Evolutionary conservation across 2,329 filamentous ascomycete genomes (phyloP).

Genomic region (Amesomyces nigricolor): DNA sequence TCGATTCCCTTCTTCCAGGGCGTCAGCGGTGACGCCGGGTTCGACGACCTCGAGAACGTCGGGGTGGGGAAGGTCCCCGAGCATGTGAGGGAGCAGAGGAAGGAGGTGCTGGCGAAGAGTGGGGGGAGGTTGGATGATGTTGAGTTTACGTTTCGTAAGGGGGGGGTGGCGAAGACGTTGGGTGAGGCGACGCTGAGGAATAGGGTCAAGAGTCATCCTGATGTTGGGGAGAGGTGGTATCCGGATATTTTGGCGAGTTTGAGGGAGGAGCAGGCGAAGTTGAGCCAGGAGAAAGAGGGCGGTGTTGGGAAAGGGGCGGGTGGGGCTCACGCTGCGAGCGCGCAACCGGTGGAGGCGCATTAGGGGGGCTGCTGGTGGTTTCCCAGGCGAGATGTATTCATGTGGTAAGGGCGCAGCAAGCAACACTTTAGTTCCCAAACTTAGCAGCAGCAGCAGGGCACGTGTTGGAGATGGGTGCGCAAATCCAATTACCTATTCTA

Average conservation of each 20-base stretch:
- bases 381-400: neutral
- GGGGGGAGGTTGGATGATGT: conserved; percentile 65
- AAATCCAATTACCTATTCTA: neutral
- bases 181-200: conserved; percentile 83
- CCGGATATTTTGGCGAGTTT: conserved; percentile 56
- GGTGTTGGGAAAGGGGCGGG: conserved; percentile 29
- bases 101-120: conserved; percentile 51
- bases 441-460: neutral
- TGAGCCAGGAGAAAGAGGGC: conserved; percentile 30
- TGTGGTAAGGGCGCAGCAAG: neutral
- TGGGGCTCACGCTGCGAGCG: conserved; percentile 17
- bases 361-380: conserved; percentile 14
- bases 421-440: neutral
- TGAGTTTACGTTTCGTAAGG: conserved; percentile 77
- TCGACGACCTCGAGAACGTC: conserved; percentile 65
- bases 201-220: conserved; percentile 77
- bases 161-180: conserved; percentile 59
- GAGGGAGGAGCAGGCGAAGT: conserved; percentile 50
- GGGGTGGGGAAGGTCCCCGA: conserved; percentile 56
- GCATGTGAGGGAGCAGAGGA: conserved; percentile 56
- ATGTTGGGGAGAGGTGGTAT: conserved; percentile 79
- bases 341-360: conserved; percentile 29
- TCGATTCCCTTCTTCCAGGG: conserved; percentile 87
- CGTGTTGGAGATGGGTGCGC: neutral
- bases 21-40: conserved; percentile 70